Evolutionary conservation across 2,329 filamentous ascomycete species (phyloP).

Genomic region (Apiospora pterosperma): DNA sequence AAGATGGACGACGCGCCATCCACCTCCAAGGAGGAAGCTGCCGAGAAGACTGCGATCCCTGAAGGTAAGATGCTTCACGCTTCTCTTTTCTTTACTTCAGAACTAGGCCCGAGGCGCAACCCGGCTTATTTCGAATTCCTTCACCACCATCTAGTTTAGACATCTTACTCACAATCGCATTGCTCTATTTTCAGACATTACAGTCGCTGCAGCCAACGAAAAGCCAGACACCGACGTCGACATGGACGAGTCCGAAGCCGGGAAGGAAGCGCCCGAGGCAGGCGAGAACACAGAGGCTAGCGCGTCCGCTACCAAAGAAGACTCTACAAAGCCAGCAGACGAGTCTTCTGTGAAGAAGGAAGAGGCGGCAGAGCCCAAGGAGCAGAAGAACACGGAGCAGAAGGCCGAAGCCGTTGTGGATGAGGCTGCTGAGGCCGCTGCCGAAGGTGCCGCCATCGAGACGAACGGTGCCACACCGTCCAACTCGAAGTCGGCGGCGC

Average conservation of each 20-base stretch:
- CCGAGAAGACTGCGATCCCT: conserved; percentile 9
- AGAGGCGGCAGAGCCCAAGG: conserved; percentile 6
- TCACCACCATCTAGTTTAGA: not conserved
- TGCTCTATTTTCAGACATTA: not conserved
- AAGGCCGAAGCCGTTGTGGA: not conserved
- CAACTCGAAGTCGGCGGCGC: conserved; percentile 25
- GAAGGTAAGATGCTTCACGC: conserved; percentile 5
- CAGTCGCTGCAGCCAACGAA: not conserved
- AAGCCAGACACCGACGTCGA: conserved; percentile 1
- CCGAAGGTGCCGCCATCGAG: conserved; percentile 10
- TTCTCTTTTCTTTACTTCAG: conserved; percentile 7
- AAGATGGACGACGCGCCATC: conserved; percentile 20
- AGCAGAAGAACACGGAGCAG: conserved; percentile 2
- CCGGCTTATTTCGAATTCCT: not conserved
- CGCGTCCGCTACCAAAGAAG: conserved; percentile 6
- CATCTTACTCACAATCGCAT: not conserved
- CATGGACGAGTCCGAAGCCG: conserved; percentile 7
- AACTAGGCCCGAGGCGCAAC: conserved; percentile 7
- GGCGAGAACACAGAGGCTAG: conserved; percentile 14
- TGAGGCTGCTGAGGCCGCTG: not conserved
- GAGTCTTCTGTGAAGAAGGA: conserved; percentile 3
- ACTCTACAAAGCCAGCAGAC: conserved; percentile 6
- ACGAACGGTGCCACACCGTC: conserved; percentile 14
- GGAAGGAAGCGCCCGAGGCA: conserved; percentile 17
- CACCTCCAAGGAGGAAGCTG: conserved; percentile 14